Conservation (phyloP, 1,284 basidiomycete genomes). For the Cutaneotrichosporon cyanovorans region DNA sequence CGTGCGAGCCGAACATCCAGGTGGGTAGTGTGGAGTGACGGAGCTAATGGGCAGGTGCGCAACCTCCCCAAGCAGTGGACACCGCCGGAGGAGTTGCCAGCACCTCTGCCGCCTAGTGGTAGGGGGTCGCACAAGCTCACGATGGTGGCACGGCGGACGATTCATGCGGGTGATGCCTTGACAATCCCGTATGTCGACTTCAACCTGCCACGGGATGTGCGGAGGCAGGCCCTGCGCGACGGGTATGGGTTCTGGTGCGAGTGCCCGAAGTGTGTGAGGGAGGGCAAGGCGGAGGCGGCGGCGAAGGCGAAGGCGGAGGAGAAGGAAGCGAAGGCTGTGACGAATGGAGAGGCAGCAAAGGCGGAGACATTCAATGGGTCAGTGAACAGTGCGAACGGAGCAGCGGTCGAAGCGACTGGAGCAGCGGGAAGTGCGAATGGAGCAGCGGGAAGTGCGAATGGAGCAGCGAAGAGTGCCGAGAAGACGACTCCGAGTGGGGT, state of each 20-base stretch:
- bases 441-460: too few relatives aligned
- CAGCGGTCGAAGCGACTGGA: too few relatives aligned
- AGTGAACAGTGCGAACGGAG: too few relatives aligned
- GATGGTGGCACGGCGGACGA: conserved; percentile 58
- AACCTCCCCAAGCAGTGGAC: conserved; percentile 34
- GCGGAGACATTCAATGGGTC: too few relatives aligned
- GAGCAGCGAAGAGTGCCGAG: too few relatives aligned
- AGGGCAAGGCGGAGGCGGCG: conserved; percentile 21
- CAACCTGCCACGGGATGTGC: conserved; percentile 50
- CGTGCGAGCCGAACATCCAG: conserved; percentile 67
- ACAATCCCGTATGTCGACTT: conserved; percentile 68
- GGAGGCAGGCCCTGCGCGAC: conserved; percentile 57
- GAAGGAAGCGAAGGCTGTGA: conserved; percentile 34
- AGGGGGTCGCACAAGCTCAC: conserved; percentile 44
- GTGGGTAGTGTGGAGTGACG: conserved; percentile 38
- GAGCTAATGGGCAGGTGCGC: conserved; percentile 25
- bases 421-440: too few relatives aligned
- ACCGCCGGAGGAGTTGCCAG: conserved; percentile 59
- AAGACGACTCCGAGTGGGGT: conserved; percentile 45
- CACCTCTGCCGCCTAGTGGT: conserved; percentile 47
- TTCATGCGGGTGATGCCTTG: conserved; percentile 66
- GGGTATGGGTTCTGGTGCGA: conserved; percentile 68
- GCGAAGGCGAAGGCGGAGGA: conserved; percentile 31
- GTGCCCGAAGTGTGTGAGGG: conserved; percentile 58
- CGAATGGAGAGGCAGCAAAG: conserved; percentile 37